phyloP scores from a whole-genome alignment of 176 grass and related monocot species.

The Ampelocalamus luodianensis region DNA sequence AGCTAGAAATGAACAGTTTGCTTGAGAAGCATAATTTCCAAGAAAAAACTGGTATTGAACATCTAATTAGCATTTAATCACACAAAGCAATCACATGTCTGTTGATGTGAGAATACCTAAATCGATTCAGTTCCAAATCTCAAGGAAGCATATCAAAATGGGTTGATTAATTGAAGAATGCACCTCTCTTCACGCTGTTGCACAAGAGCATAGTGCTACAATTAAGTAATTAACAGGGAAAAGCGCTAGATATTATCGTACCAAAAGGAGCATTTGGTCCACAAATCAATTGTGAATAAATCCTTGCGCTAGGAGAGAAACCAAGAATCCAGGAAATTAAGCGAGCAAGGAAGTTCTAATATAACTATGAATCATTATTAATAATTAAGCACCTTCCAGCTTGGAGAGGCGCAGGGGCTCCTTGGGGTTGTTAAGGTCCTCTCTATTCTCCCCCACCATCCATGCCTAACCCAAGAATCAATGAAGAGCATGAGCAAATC shows the following conservation, averaged over 20 bases:
- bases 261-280: not conserved
- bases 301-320: not conserved
- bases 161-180: not conserved
- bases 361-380: not conserved
- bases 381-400: slow-evolving; percentile 54
- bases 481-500: not conserved
- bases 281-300: not conserved
- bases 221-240: not conserved
- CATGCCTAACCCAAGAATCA: slow-evolving; percentile 57
- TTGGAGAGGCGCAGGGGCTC: slow-evolving; percentile 64
- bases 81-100: not conserved
- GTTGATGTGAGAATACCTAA: not conserved
- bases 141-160: not conserved
- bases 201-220: not conserved
- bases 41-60: not conserved
- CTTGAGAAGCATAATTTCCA: slow-evolving; percentile 16
- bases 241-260: not conserved
- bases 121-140: not conserved
- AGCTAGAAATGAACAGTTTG: not conserved
- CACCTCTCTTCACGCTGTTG: not conserved
- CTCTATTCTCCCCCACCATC: slow-evolving; percentile 67
- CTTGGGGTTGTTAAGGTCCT: slow-evolving; percentile 60
- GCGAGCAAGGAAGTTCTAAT: not conserved
- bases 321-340: slow-evolving; percentile 10
- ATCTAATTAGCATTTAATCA: not conserved